phyloP scores from a whole-genome alignment of 2,329 filamentous ascomycete species.

The Biscogniauxia sp. region DNA sequence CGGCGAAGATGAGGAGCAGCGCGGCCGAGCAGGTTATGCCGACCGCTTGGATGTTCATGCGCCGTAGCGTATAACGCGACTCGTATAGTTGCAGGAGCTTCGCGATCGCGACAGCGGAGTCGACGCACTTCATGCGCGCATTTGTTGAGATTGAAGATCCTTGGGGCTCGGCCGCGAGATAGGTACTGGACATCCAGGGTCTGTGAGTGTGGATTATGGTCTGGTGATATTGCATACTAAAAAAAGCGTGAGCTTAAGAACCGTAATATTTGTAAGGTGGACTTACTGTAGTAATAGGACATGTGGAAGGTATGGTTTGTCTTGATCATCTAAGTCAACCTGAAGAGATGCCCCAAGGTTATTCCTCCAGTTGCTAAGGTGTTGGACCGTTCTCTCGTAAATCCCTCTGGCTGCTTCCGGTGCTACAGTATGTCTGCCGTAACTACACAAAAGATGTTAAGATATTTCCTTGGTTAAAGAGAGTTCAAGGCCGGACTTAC shows the following conservation, averaged over 20 bases:
- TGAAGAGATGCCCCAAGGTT: too few species aligned
- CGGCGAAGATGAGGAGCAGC: conserved; percentile 15
- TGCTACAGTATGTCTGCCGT: too few species aligned
- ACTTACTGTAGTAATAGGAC: too few species aligned
- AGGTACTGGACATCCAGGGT: conserved; percentile 7
- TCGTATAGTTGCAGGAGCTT: conserved; percentile 16
- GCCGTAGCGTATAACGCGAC: conserved; percentile 10
- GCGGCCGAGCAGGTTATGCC: conserved; percentile 17
- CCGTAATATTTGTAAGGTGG: too few species aligned
- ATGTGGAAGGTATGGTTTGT: too few species aligned
- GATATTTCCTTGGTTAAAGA: too few species aligned
- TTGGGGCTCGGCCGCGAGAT: not conserved
- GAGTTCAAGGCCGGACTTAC: too few species aligned
- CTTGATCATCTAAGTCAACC: too few species aligned
- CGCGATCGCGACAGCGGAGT: conserved; percentile 24
- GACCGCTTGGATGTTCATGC: conserved; percentile 17
- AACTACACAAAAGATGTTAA: too few species aligned
- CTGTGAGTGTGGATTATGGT: conserved; percentile 9
- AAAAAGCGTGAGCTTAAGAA: not conserved
- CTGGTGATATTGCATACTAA: conserved; percentile 12
- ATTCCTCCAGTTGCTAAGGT: too few species aligned
- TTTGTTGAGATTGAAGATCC: not conserved
- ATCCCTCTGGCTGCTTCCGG: too few species aligned
- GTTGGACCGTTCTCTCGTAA: too few species aligned
- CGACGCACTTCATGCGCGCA: conserved; percentile 9